Base-by-base conservation (phyloP, 2,329 filamentous ascomycete species). In the Akanthomyces uredinophilus region DNA sequence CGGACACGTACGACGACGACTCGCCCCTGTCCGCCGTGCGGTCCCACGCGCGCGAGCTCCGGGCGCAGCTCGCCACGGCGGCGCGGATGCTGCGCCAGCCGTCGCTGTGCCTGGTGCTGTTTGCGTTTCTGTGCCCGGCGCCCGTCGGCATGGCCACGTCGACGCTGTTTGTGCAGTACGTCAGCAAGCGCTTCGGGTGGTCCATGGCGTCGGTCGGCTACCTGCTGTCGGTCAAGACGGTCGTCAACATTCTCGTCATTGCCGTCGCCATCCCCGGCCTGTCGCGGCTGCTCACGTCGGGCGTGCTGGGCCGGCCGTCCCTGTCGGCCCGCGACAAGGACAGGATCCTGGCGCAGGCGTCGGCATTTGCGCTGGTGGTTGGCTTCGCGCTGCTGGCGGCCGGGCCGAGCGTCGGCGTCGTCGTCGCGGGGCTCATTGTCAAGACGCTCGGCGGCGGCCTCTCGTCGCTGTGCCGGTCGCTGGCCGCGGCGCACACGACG, bases 131-230 rank as follows among this genome's bases (percentile, higher is more conserved):
- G 3, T 64, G 61, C 27, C 64, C 64, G 27, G 59, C 52, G n/a
- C 65, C 65, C 32, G 63, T 64, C 22, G 52, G 62, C 20, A 65
- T 66, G 32, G 60, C 64, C 18, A 62, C 62, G 22, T 63, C 53
- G 29, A 57, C 64, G 10, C 60, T 68, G 13, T 65, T 71, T 47
- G 51, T 68, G 14, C 68, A 70, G 53, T 70, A 70, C 59, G 67
- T 68, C 53, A 71, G 67, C 52, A 68, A 68, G 56, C 65, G 67
- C 43, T 69, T 70, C 54, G 58, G 64, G 11, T 67, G 65, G 64
- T 65, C 66, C 13, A 57, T 69, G 27, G 64, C 68, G 43, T 64
- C 66, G 4, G 65, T 66, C 11, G 66, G 68, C 44, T 69, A 67
- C 47, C 63, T 68, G 44, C 63, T 70, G 18, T 66, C 68, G 5